Evolutionary conservation across 2,329 filamentous ascomycete genomes (phyloP), one percentile per base, ranked within the genome.

Genomic region (Calonectria pauciramosa): DNA sequence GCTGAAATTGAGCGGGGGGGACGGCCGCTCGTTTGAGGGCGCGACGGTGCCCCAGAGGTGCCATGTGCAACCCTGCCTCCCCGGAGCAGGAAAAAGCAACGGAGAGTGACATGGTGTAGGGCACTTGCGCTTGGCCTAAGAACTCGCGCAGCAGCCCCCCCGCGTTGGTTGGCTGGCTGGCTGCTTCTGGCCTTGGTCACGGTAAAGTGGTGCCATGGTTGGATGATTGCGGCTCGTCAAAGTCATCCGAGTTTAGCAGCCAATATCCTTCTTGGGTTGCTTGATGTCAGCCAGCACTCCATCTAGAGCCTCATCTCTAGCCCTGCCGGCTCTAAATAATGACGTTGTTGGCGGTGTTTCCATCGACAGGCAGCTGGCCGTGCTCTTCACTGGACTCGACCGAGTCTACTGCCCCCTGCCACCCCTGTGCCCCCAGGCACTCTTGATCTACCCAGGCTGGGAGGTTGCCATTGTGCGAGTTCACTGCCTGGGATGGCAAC

Each of bases 21-120:
- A 75, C 79, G 79, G 79, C 79, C 79, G 79, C 78, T 79, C 68
- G 68, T 79, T 81, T 81, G 78, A 81, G 79, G 78, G 79, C 79
- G 79, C 69, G 75, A 59, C 51, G 54, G 49, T 51, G 66, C 52
- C 30, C 56, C 51, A 63, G 54, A 44, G 64, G 64, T 38, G 44
- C 44, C 41, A 51, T 63, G 56, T 26, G 51, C 38, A 34, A 70
- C 65, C 49, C 49, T 69, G 70, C 51, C 52, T 44, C 60, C 60
- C 28, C 68, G 9, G n/a, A 63, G 30, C 54, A 69, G 67, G 30
- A 63, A 49, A 34, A 49, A 41, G 54, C 41, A 51, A 51, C 18
- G 18, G 14, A 28, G 34, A 14, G 18, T 5, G 32, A 44, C 52
- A 36, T 65, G 44, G 26, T 60, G 34, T 38, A 59, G 56, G 56